Evolutionary conservation across 2,329 filamentous ascomycete species (phyloP), one percentile per base, ranked within the genome.

Genomic region (Botryotinia convoluta): DNA sequence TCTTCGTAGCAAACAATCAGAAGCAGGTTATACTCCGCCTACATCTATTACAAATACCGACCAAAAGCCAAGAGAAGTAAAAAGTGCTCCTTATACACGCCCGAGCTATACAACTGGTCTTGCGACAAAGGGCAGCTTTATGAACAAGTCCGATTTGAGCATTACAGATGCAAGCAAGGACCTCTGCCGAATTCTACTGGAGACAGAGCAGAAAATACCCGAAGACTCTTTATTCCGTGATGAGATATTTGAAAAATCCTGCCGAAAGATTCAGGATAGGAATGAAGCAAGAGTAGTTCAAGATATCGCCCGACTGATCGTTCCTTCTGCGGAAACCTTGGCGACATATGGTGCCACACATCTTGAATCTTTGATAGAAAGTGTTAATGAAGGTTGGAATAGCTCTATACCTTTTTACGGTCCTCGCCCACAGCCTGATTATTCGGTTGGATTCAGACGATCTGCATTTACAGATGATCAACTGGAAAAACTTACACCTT

Each of bases 381-480:
- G 81, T 73, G 79, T 83, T 42, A 84, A 85, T 74, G 79, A 85
- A 78, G 79, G 79, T 70, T 86, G 83, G 84, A 81, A 80, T 69
- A 83, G 82, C 74, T 81, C 81, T 8, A 79, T 84, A 48, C 80
- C 83, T 5, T 57, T 86, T 0, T 80, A 75, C 39, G 77, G 77
- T 5, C 75, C 81, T 64, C 80, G 9, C 9, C 51, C 51, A 54
- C 83, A 86, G 76, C 84, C 84, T 1, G 83, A 85, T 76, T 85
- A 84, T 74, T 80, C 82, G 29, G 80, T 85, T 7, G 83, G 83
- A 54, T 86, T 86, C 74, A 78, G 69, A 63, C 78, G 81, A n/a
- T 44, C 37, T 51, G 64, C 83, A 67, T 87, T 87, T 73, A 85
- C 81, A 1, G 65, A 82, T 0, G 79, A 82, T 5, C 84, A 86